These are phyloP conservation scores for Mycena alexandri DNA, from an alignment of 768 basidiomycete species.

Conservation along the genomic window DNA sequence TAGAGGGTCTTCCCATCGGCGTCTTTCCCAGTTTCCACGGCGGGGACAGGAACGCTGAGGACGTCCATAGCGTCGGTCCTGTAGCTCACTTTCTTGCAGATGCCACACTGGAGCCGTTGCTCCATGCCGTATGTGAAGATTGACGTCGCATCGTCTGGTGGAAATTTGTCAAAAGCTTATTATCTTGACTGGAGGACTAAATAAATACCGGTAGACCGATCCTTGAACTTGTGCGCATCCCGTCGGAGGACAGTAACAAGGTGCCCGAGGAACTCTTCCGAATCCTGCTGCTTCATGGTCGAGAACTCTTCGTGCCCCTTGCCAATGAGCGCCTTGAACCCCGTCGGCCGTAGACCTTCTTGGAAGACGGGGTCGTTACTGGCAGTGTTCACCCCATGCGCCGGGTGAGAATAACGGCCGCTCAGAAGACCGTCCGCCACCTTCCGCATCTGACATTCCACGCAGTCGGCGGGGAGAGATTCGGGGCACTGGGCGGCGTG, in stretches of 20 bases:
- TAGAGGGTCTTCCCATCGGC: conserved; percentile 75
- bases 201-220: conserved; percentile 43
- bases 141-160: conserved; percentile 71
- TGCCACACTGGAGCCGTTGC: conserved; percentile 85
- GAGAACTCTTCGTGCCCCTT: conserved; percentile 94
- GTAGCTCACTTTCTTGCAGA: conserved; percentile 87
- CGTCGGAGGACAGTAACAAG: conserved; percentile 80
- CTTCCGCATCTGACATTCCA: conserved; percentile 97
- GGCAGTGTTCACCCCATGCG: conserved; percentile 48
- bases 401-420: conserved; percentile 87
- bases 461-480: conserved; percentile 80
- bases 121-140: conserved; percentile 87
- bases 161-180: background rate
- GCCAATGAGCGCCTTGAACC: conserved; percentile 91
- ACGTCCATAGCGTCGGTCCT: conserved; percentile 81
- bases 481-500: conserved; percentile 78
- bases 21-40: conserved; percentile 64
- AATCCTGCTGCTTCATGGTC: conserved; percentile 97
- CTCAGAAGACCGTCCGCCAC: conserved; percentile 93
- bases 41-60: conserved; percentile 86
- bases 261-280: conserved; percentile 93
- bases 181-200: background rate
- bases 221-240: conserved; percentile 66
- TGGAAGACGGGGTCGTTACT: conserved; percentile 75
- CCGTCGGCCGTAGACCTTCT: conserved; percentile 82